Base-by-base conservation (phyloP, 148 eudicot species). In the Mesembryanthemum crystallinum region DNA sequence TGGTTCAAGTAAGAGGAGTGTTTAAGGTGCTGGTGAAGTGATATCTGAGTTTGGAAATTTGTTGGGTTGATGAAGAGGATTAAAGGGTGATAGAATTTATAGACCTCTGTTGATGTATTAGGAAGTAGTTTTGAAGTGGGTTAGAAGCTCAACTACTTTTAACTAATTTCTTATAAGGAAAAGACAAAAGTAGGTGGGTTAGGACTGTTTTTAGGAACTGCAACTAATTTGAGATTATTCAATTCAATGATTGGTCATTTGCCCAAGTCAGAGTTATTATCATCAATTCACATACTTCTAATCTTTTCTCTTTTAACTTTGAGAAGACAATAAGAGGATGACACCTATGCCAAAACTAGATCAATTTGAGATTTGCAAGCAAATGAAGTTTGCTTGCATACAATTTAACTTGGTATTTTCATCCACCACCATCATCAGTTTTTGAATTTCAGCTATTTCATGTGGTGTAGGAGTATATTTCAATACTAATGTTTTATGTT, bases 141-240 rank as follows among this genome's bases (percentile, higher is more conserved):
- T 87, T 76, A 76, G 90, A 57, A 77, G 91, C 54, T 84, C 86
- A 88, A 81, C 91, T 79, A 88, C 87, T 77, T 77, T 65, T 81
- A 84, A 84, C 87, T 55, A 86, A 83, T 74, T 78, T 70, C 24
- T 64, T 63, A 28, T 52, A 61, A 67, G 74, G 67, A 27, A 24
- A 24, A 33, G 60, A 65, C 61, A 8, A 47, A 57, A 33, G 49
- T 76, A 20, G 83, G 80, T 81, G 77, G 52, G 74, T 81, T 72
- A 33, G 61, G 76, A 35, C 47, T 67, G 45, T 76, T 66, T 75
- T 64, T 55, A 64, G 57, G 65, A 43, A 42, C 68, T 11, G 18
- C 9, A 67, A 2, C 49, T 74, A 32, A 65, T 51, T 67, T 64
- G 51, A 45, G 18, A 13, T 49, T 8, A 30, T 74, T 66, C 17